Percentiles rank a stretch among this genome's conserved stretches.
These are phyloP conservation scores for Metschnikowia drakensbergensis DNA, from an alignment of 805 yeast genomes.

Conservation along the genomic window DNA sequence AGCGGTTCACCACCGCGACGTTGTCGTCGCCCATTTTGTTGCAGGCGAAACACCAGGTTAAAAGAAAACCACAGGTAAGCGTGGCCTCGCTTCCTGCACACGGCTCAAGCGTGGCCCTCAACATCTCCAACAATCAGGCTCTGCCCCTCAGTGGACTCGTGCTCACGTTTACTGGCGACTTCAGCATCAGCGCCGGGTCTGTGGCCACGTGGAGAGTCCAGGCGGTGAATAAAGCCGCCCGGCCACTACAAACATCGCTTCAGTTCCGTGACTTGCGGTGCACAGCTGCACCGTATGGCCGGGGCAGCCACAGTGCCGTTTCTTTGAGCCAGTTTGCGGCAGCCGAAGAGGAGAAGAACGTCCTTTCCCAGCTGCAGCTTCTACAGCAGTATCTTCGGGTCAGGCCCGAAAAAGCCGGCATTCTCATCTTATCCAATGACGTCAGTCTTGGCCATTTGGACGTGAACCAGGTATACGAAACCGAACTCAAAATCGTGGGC, in stretches of 20 bases:
- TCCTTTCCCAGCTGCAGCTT: conserved; percentile 23
- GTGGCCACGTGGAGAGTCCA: conserved; percentile 61
- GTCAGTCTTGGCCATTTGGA: conserved; percentile 59
- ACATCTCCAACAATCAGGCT: conserved; percentile 26
- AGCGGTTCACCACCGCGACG: neutral
- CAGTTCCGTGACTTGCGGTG: conserved; percentile 18
- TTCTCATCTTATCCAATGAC: conserved; percentile 63
- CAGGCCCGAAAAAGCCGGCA: conserved; percentile 48
- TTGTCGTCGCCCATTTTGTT: conserved; percentile 10
- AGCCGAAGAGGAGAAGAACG: conserved; percentile 6
- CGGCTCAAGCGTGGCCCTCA: conserved; percentile 34
- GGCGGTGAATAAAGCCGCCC: conserved; percentile 57
- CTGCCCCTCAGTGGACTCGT: conserved; percentile 37
- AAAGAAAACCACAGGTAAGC: conserved; percentile 4
- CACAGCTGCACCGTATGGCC: neutral
- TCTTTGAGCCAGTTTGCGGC: neutral
- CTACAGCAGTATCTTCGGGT: conserved; percentile 32
- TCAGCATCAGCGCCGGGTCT: conserved; percentile 57
- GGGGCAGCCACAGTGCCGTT: conserved; percentile 1
- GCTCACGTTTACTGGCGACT: conserved; percentile 50
- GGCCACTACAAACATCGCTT: conserved; percentile 50
- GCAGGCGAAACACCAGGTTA: neutral
- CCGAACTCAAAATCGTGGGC: conserved; percentile 58
- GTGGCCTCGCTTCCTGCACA: conserved; percentile 13
- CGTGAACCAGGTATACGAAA: conserved; percentile 59